A percentile compares a stretch with the other conserved stretches of the same genome.
Conservation (phyloP, 192 early-diverging fungal species). For the Linderina pennispora region DNA sequence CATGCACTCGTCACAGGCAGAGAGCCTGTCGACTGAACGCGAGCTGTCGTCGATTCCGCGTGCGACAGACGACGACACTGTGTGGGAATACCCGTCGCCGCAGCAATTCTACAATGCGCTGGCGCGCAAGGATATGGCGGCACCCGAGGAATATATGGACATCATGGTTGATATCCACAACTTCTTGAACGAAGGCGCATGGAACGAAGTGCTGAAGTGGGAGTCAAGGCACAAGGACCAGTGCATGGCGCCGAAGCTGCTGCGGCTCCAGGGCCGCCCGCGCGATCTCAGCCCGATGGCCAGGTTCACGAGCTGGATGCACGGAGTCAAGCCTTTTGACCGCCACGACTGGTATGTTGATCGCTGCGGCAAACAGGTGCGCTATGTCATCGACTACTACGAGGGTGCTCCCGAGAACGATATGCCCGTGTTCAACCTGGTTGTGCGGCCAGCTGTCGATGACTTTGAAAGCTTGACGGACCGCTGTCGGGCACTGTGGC, state of each 20-base stretch:
- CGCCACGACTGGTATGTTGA: conserved; percentile 96
- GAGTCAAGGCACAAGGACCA: conserved; percentile 51
- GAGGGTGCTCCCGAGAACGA: conserved; percentile 64
- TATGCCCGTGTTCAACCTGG: conserved; percentile 82
- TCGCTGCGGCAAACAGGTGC: conserved; percentile 78
- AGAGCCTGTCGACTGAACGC: conserved; percentile 72
- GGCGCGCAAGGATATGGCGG: conserved; percentile 78
- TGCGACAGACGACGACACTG: conserved; percentile 4
- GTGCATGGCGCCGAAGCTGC: conserved; percentile 60
- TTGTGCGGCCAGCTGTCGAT: conserved; percentile 93
- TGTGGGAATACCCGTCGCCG: conserved; percentile 87
- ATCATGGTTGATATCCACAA: conserved; percentile 98
- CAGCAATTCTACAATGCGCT: conserved; percentile 89
- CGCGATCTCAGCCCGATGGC: conserved; percentile 69
- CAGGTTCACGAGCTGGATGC: conserved; percentile 37
- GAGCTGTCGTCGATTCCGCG: conserved; percentile 69
- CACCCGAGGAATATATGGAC: conserved; percentile 75
- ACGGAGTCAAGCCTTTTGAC: conserved; percentile 88
- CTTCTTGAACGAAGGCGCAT: conserved; percentile 93
- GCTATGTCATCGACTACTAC: conserved; percentile 99
- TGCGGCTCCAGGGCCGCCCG: conserved; percentile 83
- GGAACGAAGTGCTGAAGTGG: conserved; percentile 94
- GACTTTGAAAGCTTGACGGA: conserved; percentile 56
- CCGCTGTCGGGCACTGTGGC: conserved; percentile 57
- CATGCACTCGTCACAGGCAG: conserved; percentile 58